Evolutionary conservation across 495 filamentous ascomycete genomes (phyloP).

Genomic region (Hyaloscypha variabilis): DNA sequence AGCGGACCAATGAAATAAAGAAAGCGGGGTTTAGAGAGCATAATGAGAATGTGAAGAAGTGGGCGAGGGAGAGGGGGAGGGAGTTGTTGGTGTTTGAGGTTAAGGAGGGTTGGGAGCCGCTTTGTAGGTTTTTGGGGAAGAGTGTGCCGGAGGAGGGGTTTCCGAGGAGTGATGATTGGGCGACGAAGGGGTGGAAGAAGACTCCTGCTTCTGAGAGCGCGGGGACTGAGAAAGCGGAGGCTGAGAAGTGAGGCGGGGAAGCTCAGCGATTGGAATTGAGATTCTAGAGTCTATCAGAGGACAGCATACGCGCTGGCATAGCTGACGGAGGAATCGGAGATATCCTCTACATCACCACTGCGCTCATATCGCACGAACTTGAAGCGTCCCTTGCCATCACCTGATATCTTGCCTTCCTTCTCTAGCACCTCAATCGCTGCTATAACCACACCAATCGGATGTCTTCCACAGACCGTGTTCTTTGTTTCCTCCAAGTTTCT

Average conservation of each 20-base stretch:
- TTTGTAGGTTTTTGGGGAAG: slow-evolving; percentile 45
- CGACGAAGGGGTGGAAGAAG: background rate
- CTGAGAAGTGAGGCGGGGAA: background rate
- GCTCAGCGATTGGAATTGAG: background rate
- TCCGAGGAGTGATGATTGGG: slow-evolving; percentile 38
- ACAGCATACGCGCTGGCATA: slow-evolving; percentile 85
- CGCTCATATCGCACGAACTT: slow-evolving; percentile 90
- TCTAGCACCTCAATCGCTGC: slow-evolving; percentile 71
- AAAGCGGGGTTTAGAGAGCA: slow-evolving; percentile 30
- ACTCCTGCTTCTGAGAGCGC: background rate
- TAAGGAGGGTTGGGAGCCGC: slow-evolving; percentile 47
- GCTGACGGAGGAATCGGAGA: slow-evolving; percentile 87
- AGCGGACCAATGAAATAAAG: background rate
- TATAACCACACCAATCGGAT: slow-evolving; percentile 96
- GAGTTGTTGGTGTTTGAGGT: slow-evolving; percentile 42
- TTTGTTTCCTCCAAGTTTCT: slow-evolving; percentile 68
- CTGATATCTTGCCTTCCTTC: slow-evolving; percentile 26
- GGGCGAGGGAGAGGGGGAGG: slow-evolving; percentile 33
- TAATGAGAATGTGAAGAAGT: slow-evolving; percentile 29
- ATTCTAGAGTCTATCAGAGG: slow-evolving; percentile 28
- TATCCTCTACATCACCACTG: slow-evolving; percentile 72
- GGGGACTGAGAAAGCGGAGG: background rate
- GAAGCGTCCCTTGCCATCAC: slow-evolving; percentile 53
- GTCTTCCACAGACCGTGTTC: slow-evolving; percentile 94
- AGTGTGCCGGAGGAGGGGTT: slow-evolving; percentile 14